A percentile compares a stretch with the other conserved stretches of the same genome.
These are phyloP conservation scores for Pyrus communis DNA, from an alignment of 306 rosid species.

Conservation along the genomic window DNA sequence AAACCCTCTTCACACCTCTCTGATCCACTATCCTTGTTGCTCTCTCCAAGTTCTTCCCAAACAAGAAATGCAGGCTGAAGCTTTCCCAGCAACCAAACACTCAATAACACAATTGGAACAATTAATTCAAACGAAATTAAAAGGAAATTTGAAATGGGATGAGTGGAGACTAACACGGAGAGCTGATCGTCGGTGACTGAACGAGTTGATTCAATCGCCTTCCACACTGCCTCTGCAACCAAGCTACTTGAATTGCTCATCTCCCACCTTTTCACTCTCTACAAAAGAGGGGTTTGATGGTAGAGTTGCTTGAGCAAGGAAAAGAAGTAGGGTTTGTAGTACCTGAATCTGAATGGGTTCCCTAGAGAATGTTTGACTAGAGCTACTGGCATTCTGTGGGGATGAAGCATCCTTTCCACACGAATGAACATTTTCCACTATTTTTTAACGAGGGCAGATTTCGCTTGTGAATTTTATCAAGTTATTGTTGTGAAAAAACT, in stretches of 20 bases:
- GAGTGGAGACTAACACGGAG: conserved; percentile 32
- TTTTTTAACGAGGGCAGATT: neutral
- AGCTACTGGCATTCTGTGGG: neutral
- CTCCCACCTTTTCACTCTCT: neutral
- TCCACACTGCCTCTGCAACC: conserved; percentile 45
- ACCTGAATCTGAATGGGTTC: neutral
- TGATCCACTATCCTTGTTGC: conserved; percentile 86
- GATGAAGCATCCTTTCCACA: neutral
- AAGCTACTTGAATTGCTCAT: conserved; percentile 29
- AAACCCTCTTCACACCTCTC: conserved; percentile 67
- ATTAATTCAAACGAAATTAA: neutral
- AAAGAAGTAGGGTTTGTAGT: neutral
- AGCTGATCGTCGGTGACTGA: conserved; percentile 45
- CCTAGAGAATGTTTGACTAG: neutral
- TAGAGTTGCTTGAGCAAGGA: neutral
- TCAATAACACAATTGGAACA: neutral
- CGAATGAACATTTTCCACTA: neutral
- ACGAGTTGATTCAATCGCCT: conserved; percentile 30
- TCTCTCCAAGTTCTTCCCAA: conserved; percentile 86
- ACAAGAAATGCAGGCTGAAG: conserved; percentile 74
- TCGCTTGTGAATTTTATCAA: no score
- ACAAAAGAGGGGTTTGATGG: neutral
- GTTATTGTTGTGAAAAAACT: no score
- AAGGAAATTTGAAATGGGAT: neutral
- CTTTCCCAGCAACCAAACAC: neutral